Conservation (phyloP, 192 early-diverging fungal genomes). For the Backusella macrospora region DNA sequence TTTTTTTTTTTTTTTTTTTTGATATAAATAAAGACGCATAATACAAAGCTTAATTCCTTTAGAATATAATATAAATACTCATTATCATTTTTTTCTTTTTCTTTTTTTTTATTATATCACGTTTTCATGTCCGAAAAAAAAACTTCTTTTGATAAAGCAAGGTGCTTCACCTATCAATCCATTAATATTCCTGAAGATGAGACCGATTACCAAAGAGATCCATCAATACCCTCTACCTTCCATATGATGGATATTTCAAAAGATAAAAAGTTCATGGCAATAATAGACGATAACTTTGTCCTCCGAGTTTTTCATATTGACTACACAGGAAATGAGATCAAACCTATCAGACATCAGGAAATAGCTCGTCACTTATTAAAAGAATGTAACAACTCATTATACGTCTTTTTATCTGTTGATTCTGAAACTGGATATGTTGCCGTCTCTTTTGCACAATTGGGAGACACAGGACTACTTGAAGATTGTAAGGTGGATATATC, state of each 20-base stretch:
- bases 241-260: neutral
- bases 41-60: no score
- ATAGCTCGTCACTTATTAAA: neutral
- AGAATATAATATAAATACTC: no score
- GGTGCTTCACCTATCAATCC: no score
- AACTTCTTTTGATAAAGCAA: no score
- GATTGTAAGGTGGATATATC: neutral
- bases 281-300: neutral
- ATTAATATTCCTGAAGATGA: no score
- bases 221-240: neutral
- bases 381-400: neutral
- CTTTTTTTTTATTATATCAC: no score
- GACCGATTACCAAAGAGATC: neutral
- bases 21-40: no score
- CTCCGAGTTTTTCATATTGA: neutral
- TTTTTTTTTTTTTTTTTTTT: no score
- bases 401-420: neutral
- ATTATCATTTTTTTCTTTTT: no score
- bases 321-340: neutral
- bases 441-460: neutral
- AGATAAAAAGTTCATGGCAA: constrained; percentile 6
- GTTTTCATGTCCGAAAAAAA: no score
- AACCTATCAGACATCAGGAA: neutral
- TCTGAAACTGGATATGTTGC: neutral
- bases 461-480: neutral